Base-by-base conservation (phyloP, 2,329 filamentous ascomycete genomes). In the Bipolaris bicolor region DNA sequence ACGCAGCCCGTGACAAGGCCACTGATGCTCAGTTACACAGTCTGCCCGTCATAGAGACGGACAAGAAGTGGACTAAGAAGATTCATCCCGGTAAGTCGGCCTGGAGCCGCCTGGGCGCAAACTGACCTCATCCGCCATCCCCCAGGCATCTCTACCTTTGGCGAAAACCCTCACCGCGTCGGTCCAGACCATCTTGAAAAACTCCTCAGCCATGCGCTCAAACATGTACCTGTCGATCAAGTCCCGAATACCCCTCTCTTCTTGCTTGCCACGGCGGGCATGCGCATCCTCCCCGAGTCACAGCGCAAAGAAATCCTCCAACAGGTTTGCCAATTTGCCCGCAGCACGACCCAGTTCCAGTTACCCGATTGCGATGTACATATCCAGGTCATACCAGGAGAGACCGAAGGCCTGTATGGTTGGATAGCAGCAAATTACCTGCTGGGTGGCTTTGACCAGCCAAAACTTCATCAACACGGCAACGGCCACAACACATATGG, bases 381-480 rank as follows among this genome's bases (percentile, higher is more conserved):
- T 71, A 89, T 99, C 15, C 93, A 97, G 75, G 92, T 98, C 31
- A 99, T 99, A 61, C 87, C 92, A 0, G 95, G 95, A 41, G 93
- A 97, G 76, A 98, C 95, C 0, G 95, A 99, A 76, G 95, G 93
- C 2, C 78, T 99, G 29, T 99, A 98, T 69, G 95, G 95, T 37
- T 99, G 95, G 95, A 90, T 99, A 67, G 94, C 96, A 7, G 91
- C 94, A 51, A 99, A 99, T 73, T 99, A 99, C 71, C 79, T 99
- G 29, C 83, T 99, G 1, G 94, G 92, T 26, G 92, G 92, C 3
- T 98, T 99, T 68, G 90, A 98, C 74, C 81, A 84, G 16, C 88
- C 91, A 0, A 80, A 88, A 49, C 79, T 86, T 13, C 91, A 97
- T 68, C 81, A 86, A 51, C 92, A 97, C 74, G 92, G 92, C 50